Base-by-base conservation (phyloP, 306 rosid genomes). In the Aeschynomene evenia region DNA sequence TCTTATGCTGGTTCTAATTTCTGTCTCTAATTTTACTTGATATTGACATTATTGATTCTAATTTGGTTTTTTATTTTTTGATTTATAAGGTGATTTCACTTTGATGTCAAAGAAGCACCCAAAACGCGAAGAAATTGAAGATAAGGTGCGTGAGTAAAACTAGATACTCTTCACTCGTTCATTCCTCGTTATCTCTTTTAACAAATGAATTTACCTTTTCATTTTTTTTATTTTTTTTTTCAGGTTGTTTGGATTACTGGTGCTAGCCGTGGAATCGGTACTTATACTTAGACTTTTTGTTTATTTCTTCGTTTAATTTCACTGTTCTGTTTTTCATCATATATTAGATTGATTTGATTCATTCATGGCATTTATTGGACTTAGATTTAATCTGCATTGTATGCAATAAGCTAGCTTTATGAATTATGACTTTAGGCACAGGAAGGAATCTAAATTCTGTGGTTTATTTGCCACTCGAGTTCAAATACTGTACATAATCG, bases 211-310 rank as follows among this genome's bases (percentile, higher is more conserved):
- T 74, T 64, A 13, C 18, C 34, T 14, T 66, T 43, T 29, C 16
- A 15, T 52, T 29, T 66, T 78, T 65, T 23, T 6, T 57, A 24
- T 77, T 20, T 58, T 45, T n/a, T 45, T 45, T 45, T 16, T 6
- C 83, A 93, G 97, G 97, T 93, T 84, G 54, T 88, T 59, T 93
- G 98, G 98, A 82, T 93, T 65, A 90, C 97, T 49, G 98, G 98
- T 65, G 97, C 97, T 56, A 93, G 97, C 89, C 91, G 98, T 15
- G 97, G 98, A 84, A 93, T 93, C 64, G 98, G 97, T 89, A 87
- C 52, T 6, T 40, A 16, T 18, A 42, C 45, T 56, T 68, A 8
- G 33, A 58, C 11, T 10, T 39, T 23, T 54, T 6, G 21, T 77
- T 66, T 16, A 12, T 52, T 21, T 24, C 31, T 48, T 12, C 4